Base-by-base conservation (phyloP, 2,329 filamentous ascomycete species). In the Fusarium sp. region DNA sequence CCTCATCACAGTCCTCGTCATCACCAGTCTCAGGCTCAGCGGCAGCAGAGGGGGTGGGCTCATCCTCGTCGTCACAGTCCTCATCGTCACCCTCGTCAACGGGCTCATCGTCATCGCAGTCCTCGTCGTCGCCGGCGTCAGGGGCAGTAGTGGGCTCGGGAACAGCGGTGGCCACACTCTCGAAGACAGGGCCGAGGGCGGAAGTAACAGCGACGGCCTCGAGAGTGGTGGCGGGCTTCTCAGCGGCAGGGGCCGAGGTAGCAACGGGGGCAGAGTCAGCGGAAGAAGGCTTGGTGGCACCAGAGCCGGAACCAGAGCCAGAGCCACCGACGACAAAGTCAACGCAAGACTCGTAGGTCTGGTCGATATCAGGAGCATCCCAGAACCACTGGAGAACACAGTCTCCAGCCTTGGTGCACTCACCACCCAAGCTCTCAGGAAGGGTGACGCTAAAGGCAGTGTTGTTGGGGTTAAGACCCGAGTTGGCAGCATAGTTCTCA, bases 331-430 rank as follows among this genome's bases (percentile, higher is more conserved):
- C 71, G 33, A 76, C 76, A 54, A 92, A 90, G 76, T 91, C 89
- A 56, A 91, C 82, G 80, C 89, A 91, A 54, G 85, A 85, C 82
- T 90, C 87, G 77, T 91, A 91, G 15, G 89, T 90, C 84, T 91
- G 89, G 64, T 86, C 75, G 68, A 88, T 85, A 60, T 81, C 82
- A 20, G 80, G 77, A 7, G 88, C 88, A 67, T 89, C 84, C 89
- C 89, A 91, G 79, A 83, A 90, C 88, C 89, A 90, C 79, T 91
- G 89, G 49, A 91, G 83, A 7, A 87, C 87, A 55, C 82, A 84
- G 66, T 82, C 80, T 45, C 88, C 88, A 25, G 84, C 83, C 15
- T 79, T 83, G 41, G 83, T 78, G 77, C 88, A 90, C 55, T 87
- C 75, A 65, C 74, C 75, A 12, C 75, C 77, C 25, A 88, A 79